A percentile compares a stretch with the other conserved stretches of the same genome.
phyloP scores from a whole-genome alignment of 306 rosid genomes.

The Alnus rubra region DNA sequence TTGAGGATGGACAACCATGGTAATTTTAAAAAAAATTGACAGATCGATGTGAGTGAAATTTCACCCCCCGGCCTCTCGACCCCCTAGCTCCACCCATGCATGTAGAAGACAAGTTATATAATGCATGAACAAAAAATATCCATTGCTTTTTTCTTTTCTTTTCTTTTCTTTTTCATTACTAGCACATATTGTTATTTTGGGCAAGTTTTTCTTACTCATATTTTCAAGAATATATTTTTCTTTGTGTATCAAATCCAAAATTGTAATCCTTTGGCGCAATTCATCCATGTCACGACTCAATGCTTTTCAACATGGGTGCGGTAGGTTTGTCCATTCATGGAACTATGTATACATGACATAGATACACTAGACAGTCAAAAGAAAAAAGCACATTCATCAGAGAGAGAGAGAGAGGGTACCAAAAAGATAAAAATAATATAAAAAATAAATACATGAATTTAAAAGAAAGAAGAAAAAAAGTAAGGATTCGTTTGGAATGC shows the following conservation, averaged over 20 bases:
- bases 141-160: background rate
- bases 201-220: background rate
- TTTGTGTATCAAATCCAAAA: background rate
- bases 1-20: no score
- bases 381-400: background rate
- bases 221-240: slow-evolving; percentile 10
- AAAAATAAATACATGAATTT: no score
- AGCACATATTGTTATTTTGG: background rate
- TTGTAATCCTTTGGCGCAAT: background rate
- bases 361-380: background rate
- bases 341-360: background rate
- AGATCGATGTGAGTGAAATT: no score
- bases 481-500: no score
- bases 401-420: no score
- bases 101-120: slow-evolving; percentile 9
- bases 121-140: background rate
- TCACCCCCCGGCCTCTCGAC: no score
- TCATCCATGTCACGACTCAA: background rate
- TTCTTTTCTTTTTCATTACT: background rate
- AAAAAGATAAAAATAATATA: no score
- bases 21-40: no score
- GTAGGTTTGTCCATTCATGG: background rate
- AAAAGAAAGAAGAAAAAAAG: no score
- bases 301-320: background rate
- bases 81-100: background rate